Conservation (phyloP, 176 grass and related monocot genomes). For the Oryza australiensis region DNA sequence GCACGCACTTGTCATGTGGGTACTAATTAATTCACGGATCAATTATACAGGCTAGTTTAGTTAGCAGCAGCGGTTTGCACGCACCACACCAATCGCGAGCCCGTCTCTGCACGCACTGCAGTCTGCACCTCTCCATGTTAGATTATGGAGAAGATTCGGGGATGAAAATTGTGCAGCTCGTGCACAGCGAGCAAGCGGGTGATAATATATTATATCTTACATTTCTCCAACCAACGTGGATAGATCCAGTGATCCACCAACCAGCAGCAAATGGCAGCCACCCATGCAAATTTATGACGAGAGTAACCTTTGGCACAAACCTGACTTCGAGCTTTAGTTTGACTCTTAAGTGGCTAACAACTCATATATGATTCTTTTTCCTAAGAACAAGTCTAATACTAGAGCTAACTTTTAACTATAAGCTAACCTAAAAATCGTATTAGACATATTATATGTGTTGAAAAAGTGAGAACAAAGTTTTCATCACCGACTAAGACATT, state of each 20-base stretch:
- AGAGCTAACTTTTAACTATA: too few relatives aligned
- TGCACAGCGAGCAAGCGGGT: neutral
- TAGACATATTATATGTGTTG: too few relatives aligned
- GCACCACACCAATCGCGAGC: neutral
- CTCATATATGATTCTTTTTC: too few relatives aligned
- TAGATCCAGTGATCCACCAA: constrained; percentile 12
- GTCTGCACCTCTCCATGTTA: neutral
- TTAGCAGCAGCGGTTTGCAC: neutral
- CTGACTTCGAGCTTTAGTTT: too few relatives aligned
- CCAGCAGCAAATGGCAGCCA: neutral
- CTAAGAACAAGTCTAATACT: too few relatives aligned
- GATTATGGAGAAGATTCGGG: neutral
- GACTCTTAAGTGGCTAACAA: too few relatives aligned
- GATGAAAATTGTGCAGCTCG: neutral
- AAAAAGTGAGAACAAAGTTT: too few relatives aligned
- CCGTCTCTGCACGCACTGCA: neutral
- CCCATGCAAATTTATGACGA: neutral
- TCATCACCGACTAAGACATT: too few relatives aligned
- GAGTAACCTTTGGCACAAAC: neutral
- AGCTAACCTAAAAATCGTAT: too few relatives aligned
- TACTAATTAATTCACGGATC: neutral
- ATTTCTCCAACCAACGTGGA: neutral
- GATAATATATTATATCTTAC: neutral
- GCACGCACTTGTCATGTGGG: neutral
- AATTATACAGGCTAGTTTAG: neutral